Base-by-base conservation (phyloP, 2,329 filamentous ascomycete genomes). In the Trichoderma koningiopsis region DNA sequence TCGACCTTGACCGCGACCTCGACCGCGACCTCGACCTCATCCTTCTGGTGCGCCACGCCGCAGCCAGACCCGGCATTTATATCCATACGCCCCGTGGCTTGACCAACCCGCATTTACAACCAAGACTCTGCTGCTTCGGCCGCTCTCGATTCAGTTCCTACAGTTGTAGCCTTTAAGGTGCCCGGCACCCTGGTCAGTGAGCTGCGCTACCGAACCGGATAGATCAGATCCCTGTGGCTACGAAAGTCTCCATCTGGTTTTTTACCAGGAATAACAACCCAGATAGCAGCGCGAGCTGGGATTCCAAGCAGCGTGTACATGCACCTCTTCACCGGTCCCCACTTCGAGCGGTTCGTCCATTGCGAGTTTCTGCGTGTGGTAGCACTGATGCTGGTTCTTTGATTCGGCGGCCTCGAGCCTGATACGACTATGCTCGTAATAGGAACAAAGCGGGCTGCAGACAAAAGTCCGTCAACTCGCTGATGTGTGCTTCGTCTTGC, bases 301-400 rank as follows among this genome's bases (percentile, higher is more conserved):
- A 22, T 53, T 35, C 33, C 37, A 68, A 27, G 27, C 52, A 31
- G 52, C 27, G 31, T 60, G 8, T 27, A 27, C 59, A 68, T 58
- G 58, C 56, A 67, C 57, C 49, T 59, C 63, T n/a, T 74, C 73
- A 75, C 74, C 74, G 74, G 72, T 74, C 72, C 71, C 73, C 69
- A 72, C 70, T 55, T 33, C 49, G 58, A 55, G 49, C 68, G 29
- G 58, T 70, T 67, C 57, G 19, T 57, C 47, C 57, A 64, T 47
- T 65, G 64, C n/a, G 56, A 63, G 40, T 49, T 59, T 53, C 53
- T 22, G 31, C 52, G 69, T 69, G 69, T 69, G 69, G 69, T 70
- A 60, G 35, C 69, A 70, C 69, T 55, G 56, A 43, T 31, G 33
- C n/a, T 60, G 61, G 47, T 47, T 55, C 57, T 31, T 43, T 61